Conservation (phyloP, 768 basidiomycete species). For the Tylopilus cervinicoccineus region DNA sequence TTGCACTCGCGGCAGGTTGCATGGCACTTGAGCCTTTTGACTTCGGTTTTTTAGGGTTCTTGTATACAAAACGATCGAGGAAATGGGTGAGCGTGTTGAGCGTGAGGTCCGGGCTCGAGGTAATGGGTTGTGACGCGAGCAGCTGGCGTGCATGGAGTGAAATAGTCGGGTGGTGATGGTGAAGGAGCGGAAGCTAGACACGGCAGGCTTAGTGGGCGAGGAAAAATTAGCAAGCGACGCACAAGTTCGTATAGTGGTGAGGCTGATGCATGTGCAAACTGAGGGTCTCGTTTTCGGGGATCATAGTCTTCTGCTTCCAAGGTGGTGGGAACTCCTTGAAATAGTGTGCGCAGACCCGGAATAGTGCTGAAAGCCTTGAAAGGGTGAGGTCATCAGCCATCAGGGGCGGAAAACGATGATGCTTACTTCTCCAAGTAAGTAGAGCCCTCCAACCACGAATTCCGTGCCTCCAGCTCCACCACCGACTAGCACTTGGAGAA, state of each 20-base stretch:
- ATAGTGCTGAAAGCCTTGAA: slow-evolving; percentile 48
- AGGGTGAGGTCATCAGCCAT: not conserved
- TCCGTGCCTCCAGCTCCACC: slow-evolving; percentile 75
- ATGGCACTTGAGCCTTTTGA: slow-evolving; percentile 85
- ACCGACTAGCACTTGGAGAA: slow-evolving; percentile 73
- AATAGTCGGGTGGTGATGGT: slow-evolving; percentile 90
- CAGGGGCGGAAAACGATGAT: not conserved
- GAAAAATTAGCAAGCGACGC: slow-evolving; percentile 24
- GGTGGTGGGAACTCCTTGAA: slow-evolving; percentile 33
- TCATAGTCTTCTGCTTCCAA: slow-evolving; percentile 57
- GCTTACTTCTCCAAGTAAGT: slow-evolving; percentile 81
- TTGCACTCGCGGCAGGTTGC: slow-evolving; percentile 80
- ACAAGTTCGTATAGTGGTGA: slow-evolving; percentile 91
- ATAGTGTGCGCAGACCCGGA: slow-evolving; percentile 43
- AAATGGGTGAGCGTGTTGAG: slow-evolving; percentile 93
- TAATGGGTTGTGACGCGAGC: slow-evolving; percentile 65
- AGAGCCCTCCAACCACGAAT: slow-evolving; percentile 86
- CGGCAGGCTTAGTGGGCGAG: not conserved
- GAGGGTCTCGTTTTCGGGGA: slow-evolving; percentile 85
- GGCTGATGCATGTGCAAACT: slow-evolving; percentile 74
- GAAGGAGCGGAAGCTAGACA: slow-evolving; percentile 65
- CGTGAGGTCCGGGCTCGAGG: slow-evolving; percentile 82
- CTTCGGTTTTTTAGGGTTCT: slow-evolving; percentile 80
- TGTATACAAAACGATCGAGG: slow-evolving; percentile 95
- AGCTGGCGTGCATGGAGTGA: slow-evolving; percentile 85